Evolutionary conservation across 805 yeast genomes (phyloP), one percentile per base, ranked within the genome.

Genomic region (Candida argentea): DNA sequence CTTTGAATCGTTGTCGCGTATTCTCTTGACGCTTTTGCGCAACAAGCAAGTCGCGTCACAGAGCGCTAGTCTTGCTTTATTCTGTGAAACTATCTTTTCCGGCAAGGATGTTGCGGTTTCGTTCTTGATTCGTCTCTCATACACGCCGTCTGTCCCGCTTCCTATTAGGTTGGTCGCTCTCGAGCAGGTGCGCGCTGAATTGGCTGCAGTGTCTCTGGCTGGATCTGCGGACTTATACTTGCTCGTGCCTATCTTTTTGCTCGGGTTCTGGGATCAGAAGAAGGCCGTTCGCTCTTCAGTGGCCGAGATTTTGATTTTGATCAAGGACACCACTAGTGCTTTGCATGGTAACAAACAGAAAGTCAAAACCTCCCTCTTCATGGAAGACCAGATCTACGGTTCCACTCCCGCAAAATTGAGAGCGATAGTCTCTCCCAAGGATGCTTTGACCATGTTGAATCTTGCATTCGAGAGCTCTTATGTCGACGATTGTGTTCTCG

Each of bases 351-450:
- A 30, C 36, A 56, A 11, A 26, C 46, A 40, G 28, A 64, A 61
- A 31, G 41, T 59, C n/a, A 44, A 51, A 23, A 35, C 48, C 9
- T 21, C 32, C 2, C 44, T 73, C 30, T 64, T 70, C 36, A 49
- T 78, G 50, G 65, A 65, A 17, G 61, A 69, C 11, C 60, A 64
- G 25, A 60, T 85, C 10, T 87, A 79, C 45, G 85, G 79, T 8
- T 44, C 57, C 6, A 41, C 42, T 10, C 50, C 60, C 8, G 60
- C 70, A 3, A 42, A 56, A 8, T 55, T 61, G 11, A 50, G 80
- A 28, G 70, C 78, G 15, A 57, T 76, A 30, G 61, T 83, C 15
- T 55, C 77, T 14, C 79, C 85, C 20, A 69, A 69, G 25, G 94
- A 85, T 45, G 72, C 74, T n/a, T 57, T 32, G 55, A 59, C 16